Conservation (phyloP, 164 flowering plant genomes). For the Amborella trichopoda region DNA sequence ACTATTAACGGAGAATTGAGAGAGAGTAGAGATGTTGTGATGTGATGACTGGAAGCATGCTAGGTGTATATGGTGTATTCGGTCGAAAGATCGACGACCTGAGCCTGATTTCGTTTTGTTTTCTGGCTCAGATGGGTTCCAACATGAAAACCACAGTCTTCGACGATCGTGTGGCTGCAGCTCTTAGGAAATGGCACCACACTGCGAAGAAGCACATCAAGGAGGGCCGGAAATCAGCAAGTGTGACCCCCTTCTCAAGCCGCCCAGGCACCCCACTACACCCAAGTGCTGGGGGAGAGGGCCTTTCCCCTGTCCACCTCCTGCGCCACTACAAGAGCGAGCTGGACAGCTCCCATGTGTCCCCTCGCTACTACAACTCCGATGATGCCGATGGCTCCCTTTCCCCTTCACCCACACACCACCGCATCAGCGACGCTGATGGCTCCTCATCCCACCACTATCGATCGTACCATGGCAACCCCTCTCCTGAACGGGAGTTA, state of each 20-base stretch:
- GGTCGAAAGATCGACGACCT: no score
- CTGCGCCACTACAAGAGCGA: constrained; percentile 26
- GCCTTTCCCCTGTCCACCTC: constrained; percentile 48
- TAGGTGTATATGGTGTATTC: no score
- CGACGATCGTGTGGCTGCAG: constrained; percentile 55
- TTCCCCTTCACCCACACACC: constrained; percentile 22
- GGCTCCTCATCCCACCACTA: constrained; percentile 19
- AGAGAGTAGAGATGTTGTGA: no score
- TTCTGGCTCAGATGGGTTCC: constrained; percentile 64
- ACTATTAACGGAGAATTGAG: no score
- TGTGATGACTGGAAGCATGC: no score
- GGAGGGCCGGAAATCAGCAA: constrained; percentile 17
- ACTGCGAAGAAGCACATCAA: constrained; percentile 49
- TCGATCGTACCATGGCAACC: no score
- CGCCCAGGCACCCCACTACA: constrained; percentile 37
- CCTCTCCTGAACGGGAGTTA: no score
- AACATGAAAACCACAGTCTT: constrained; percentile 68
- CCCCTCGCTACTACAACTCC: constrained; percentile 24
- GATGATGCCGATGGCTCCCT: constrained; percentile 28
- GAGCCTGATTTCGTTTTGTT: no score
- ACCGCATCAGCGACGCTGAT: constrained; percentile 8
- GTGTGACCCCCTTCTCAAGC: constrained; percentile 37
- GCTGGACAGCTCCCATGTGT: constrained; percentile 25
- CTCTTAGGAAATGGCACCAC: constrained; percentile 58
- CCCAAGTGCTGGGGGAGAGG: background rate